Conservation (phyloP, 2,329 filamentous ascomycete genomes). For the Chaetomium sp. region DNA sequence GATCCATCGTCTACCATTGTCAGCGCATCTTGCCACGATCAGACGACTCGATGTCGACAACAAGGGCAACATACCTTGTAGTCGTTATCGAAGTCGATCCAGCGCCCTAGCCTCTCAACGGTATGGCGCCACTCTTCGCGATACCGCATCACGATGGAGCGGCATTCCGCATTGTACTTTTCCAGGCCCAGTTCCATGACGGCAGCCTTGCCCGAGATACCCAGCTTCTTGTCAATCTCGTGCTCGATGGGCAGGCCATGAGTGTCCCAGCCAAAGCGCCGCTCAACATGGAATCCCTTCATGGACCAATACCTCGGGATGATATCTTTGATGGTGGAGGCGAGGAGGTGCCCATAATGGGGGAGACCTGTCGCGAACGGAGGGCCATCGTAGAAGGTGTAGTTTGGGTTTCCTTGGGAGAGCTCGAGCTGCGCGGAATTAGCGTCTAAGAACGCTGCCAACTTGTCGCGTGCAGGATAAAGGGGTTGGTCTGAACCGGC, state of each 20-base stretch:
- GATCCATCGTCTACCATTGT: conserved; percentile 69
- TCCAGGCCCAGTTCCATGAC: conserved; percentile 80
- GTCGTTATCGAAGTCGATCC: conserved; percentile 97
- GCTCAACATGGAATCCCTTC: conserved; percentile 89
- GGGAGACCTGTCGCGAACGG: conserved; percentile 58
- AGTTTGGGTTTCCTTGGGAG: conserved; percentile 72
- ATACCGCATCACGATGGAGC: conserved; percentile 89
- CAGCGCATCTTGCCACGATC: conserved; percentile 10
- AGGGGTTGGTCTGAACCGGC: neutral
- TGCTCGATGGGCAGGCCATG: conserved; percentile 94
- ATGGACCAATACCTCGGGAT: conserved; percentile 96
- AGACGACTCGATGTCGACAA: neutral
- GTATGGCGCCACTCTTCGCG: conserved; percentile 80
- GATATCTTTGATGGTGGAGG: conserved; percentile 95
- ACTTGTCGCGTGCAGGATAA: neutral
- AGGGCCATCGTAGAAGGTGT: conserved; percentile 91
- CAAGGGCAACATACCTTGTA: conserved; percentile 60
- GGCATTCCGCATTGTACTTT: conserved; percentile 87
- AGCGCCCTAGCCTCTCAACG: conserved; percentile 81
- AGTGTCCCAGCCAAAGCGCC: conserved; percentile 90
- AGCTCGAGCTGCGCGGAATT: conserved; percentile 55
- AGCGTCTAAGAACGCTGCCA: neutral
- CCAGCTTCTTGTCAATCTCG: conserved; percentile 94
- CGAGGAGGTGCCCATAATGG: conserved; percentile 68
- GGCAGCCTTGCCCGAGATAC: conserved; percentile 75